Conservation (phyloP, 352 stramenopile species). For the Globisporangium carolinianum region DNA sequence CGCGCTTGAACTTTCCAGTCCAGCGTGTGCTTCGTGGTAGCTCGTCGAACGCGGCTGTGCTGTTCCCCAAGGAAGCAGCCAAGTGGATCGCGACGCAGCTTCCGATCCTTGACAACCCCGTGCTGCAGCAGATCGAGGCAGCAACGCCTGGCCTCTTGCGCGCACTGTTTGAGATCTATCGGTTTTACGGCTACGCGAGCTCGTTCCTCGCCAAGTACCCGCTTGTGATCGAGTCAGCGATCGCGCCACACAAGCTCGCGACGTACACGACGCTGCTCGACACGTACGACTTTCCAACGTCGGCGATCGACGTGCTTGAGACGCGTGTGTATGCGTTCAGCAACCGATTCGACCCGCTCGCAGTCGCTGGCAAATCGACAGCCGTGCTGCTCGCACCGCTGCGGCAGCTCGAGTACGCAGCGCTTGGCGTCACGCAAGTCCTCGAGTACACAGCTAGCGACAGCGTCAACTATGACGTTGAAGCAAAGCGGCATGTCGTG, state of each 20-base stretch:
- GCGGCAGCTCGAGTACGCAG: conserved; percentile 44
- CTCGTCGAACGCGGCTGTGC: conserved; percentile 9
- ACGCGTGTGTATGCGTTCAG: conserved; percentile 32
- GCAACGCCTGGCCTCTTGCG: conserved; percentile 36
- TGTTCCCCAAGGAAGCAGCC: conserved; percentile 45
- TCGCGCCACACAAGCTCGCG: conserved; percentile 41
- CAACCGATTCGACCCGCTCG: conserved; percentile 50
- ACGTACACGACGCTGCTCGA: conserved; percentile 58
- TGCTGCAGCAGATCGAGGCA: conserved; percentile 35
- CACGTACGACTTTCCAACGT: conserved; percentile 38
- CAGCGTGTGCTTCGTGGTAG: conserved; percentile 22
- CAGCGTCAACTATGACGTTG: conserved; percentile 2
- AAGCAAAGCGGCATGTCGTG: conserved; percentile 7
- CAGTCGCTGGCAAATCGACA: conserved; percentile 27
- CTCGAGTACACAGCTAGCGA: conserved; percentile 26
- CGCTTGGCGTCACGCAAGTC: conserved; percentile 33
- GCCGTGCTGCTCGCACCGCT: conserved; percentile 28
- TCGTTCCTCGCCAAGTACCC: conserved; percentile 47
- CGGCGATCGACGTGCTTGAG: conserved; percentile 64
- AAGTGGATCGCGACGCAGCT: conserved; percentile 47
- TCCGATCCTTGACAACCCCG: conserved; percentile 51
- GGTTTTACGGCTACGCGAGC: conserved; percentile 57
- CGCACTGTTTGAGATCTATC: conserved; percentile 65
- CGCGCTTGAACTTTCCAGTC: conserved; percentile 44
- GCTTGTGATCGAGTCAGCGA: conserved; percentile 19